phyloP scores from a whole-genome alignment of 805 yeast species.

The Ogataea dorogensis region DNA sequence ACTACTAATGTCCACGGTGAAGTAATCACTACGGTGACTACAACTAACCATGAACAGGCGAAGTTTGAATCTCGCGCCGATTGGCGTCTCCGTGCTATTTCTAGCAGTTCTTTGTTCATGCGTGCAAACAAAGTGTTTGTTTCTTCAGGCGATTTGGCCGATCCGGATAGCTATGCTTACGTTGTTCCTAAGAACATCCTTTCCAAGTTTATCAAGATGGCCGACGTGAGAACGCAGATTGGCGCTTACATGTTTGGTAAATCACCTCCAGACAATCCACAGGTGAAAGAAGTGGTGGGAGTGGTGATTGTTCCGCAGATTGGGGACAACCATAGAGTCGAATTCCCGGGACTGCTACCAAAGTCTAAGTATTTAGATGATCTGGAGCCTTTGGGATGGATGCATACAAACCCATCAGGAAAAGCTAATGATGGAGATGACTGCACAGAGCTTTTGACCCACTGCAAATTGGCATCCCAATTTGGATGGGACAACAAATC shows the following conservation, averaged over 20 bases:
- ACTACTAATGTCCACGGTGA: constrained; percentile 94
- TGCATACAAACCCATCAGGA: constrained; percentile 83
- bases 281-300: constrained; percentile 73
- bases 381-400: constrained; percentile 85
- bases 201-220: constrained; percentile 70
- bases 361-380: constrained; percentile 45
- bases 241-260: constrained; percentile 79
- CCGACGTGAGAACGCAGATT: constrained; percentile 79
- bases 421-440: constrained; percentile 49
- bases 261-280: constrained; percentile 69
- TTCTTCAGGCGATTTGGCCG: constrained; percentile 56
- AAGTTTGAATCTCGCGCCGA: constrained; percentile 80
- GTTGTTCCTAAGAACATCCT: constrained; percentile 81
- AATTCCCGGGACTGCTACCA: constrained; percentile 52
- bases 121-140: constrained; percentile 75
- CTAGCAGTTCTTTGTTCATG: constrained; percentile 67
- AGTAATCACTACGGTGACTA: constrained; percentile 90
- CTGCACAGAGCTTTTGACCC: constrained; percentile 68
- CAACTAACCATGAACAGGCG: constrained; percentile 83
- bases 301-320: constrained; percentile 86
- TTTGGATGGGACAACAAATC: constrained; percentile 42
- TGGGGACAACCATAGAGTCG: constrained; percentile 66
- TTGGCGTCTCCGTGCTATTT: constrained; percentile 87
- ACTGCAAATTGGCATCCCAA: constrained; percentile 41
- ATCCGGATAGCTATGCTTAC: constrained; percentile 59